Evolutionary conservation across 1,284 basidiomycete genomes (phyloP).

Genomic region (Tilletia indica): DNA sequence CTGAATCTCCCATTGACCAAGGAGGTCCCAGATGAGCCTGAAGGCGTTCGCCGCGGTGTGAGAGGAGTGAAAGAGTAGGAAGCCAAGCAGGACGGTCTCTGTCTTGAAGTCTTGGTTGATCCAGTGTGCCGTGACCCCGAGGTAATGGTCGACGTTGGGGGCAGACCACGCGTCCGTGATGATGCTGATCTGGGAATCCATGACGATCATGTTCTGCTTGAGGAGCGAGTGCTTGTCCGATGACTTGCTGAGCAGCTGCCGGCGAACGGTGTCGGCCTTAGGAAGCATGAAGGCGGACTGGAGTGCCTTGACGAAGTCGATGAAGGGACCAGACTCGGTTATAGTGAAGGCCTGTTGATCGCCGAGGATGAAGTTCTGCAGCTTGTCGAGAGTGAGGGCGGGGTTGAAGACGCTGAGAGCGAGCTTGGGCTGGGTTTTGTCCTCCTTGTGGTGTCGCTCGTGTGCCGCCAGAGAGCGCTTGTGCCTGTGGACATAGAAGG

Average conservation of each 20-base stretch:
- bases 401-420: not conserved
- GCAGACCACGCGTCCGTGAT: not conserved
- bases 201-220: not conserved
- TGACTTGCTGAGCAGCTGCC: not conserved
- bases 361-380: not conserved
- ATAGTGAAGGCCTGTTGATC: slow-evolving; percentile 6
- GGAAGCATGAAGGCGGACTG: not conserved
- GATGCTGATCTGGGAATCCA: not conserved
- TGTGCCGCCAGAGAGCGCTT: not conserved
- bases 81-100: not conserved
- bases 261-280: not conserved
- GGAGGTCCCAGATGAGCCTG: not conserved
- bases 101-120: not conserved
- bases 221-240: not conserved
- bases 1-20: not conserved
- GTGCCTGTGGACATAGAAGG: not conserved
- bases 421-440: not conserved
- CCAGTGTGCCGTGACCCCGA: slow-evolving; percentile 6
- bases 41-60: not conserved
- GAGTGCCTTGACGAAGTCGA: not conserved
- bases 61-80: not conserved
- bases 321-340: not conserved
- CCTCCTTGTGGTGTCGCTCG: not conserved
- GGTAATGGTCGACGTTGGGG: not conserved
- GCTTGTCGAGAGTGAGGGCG: not conserved